phyloP scores from a whole-genome alignment of 2,329 filamentous ascomycete species.

The Colletotrichum higginsianum region DNA sequence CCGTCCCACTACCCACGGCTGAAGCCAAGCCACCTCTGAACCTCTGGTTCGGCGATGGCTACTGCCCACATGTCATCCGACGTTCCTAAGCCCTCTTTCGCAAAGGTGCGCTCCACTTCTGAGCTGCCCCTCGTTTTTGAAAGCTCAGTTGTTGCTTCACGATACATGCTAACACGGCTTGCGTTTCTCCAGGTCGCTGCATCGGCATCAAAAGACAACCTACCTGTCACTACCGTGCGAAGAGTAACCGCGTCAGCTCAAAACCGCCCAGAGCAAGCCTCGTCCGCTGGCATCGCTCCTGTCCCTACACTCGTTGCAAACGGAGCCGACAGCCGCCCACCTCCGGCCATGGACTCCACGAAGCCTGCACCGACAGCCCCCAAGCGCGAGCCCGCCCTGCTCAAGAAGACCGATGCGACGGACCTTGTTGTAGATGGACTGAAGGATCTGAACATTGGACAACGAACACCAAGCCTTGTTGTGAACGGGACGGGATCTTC shows the following conservation, averaged over 20 bases:
- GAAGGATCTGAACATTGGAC: slow-evolving; percentile 49
- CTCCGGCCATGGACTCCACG: slow-evolving; percentile 30
- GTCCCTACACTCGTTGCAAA: slow-evolving; percentile 16
- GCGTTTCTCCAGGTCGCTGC: slow-evolving; percentile 62
- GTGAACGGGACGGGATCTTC: slow-evolving; percentile 65
- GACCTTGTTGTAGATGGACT: slow-evolving; percentile 48
- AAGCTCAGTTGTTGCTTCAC: slow-evolving; percentile 8
- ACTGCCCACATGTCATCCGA: slow-evolving; percentile 63
- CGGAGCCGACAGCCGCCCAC: slow-evolving; percentile 15
- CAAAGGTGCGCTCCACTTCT: slow-evolving; percentile 73
- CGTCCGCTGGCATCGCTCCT: slow-evolving; percentile 4
- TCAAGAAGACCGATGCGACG: slow-evolving; percentile 19
- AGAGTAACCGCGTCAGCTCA: slow-evolving; percentile 44
- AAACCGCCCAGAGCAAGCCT: slow-evolving; percentile 18
- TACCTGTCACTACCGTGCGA: slow-evolving; percentile 50
- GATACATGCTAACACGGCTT: slow-evolving; percentile 43
- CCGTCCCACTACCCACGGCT: slow-evolving; percentile 37
- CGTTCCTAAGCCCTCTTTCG: slow-evolving; percentile 77
- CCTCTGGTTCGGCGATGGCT: slow-evolving; percentile 57
- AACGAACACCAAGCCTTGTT: slow-evolving; percentile 59
- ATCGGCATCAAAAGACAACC: slow-evolving; percentile 58
- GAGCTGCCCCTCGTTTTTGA: not conserved
- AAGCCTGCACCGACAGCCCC: slow-evolving; percentile 11
- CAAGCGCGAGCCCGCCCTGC: slow-evolving; percentile 15
- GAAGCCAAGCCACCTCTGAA: slow-evolving; percentile 4